Base-by-base conservation (phyloP, 176 grass and related monocot genomes). In the Pharus latifolius region DNA sequence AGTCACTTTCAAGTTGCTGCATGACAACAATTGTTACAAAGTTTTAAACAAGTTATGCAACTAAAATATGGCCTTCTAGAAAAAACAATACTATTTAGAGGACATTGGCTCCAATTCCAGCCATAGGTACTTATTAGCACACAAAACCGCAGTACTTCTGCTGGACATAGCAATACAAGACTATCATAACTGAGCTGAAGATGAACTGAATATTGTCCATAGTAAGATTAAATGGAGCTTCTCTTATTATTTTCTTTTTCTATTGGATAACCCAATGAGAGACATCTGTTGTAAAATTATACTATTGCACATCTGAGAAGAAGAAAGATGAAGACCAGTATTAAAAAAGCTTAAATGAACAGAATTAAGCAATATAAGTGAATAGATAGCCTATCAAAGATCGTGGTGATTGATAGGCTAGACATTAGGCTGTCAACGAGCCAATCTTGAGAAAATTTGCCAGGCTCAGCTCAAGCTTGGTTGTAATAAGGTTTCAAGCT, bases 1-100 rank as follows among this genome's bases (percentile, higher is more conserved):
- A 71, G 6, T 96, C 88, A 18, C 82, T 84, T 55, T 44, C 37
- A 41, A 96, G 57, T 77, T 75, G 60, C 92, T 96, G 86, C 83
- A 77, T 35, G 23, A 77, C 60, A 85, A 70, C 15, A 74, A 76
- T 53, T 54, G 52, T 13, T 81, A 30, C 52, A n/a, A 68, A 6
- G 60, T 48, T 42, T 32, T 17, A 50, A 26, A 71, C 14, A 49
- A 72, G n/a, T 22, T 64, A 54, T 55, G 20, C 11, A 66, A 25
- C 10, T 49, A 59, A 16, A 26, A 35, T 41, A 27, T 35, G 26
- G 27, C 16, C 15, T 41, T 29, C 22, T 37, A 41, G 7, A 46
- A 2, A 31, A 31, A 51, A 25, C 19, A 56, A 42, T 67, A 48
- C 15, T 13, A 56, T 53, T 52, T 23, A 14, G 50, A 70, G 50